These are phyloP conservation scores for Lentinula sp. DNA, from an alignment of 768 basidiomycete genomes.

Conservation along the genomic window DNA sequence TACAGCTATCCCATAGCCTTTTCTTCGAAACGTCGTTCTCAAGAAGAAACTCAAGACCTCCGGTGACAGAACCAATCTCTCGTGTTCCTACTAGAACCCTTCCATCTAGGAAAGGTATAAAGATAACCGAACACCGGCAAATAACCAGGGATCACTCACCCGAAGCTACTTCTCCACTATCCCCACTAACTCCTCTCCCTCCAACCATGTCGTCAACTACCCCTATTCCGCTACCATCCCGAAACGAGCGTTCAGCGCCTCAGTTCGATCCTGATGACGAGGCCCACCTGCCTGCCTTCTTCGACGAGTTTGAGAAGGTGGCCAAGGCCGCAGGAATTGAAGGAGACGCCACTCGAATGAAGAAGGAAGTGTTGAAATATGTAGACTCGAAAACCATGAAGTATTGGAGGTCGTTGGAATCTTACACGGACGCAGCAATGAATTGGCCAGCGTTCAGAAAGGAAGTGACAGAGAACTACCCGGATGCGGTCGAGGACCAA, in stretches of 20 bases:
- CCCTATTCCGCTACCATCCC: neutral
- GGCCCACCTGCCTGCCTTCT: neutral
- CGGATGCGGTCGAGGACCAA: neutral
- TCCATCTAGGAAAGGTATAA: no score
- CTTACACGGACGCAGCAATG: neutral
- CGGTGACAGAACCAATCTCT: no score
- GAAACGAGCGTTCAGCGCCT: neutral
- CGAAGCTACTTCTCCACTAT: no score
- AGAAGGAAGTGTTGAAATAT: neutral
- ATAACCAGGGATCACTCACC: no score
- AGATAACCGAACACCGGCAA: no score
- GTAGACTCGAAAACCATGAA: neutral
- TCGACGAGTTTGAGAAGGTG: neutral
- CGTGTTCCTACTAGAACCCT: no score
- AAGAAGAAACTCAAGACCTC: no score
- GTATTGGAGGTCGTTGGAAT: neutral
- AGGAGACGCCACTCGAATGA: neutral
- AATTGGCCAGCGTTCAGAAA: neutral
- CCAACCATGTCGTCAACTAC: neutral
- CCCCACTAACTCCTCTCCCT: no score
- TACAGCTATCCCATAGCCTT: no score
- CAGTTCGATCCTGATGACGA: neutral
- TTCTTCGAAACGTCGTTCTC: no score
- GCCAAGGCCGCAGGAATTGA: neutral
- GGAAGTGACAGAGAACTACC: neutral